Percentiles rank a stretch among this genome's conserved stretches.
phyloP scores from a whole-genome alignment of 768 basidiomycete species.

The Trametes coccinea region DNA sequence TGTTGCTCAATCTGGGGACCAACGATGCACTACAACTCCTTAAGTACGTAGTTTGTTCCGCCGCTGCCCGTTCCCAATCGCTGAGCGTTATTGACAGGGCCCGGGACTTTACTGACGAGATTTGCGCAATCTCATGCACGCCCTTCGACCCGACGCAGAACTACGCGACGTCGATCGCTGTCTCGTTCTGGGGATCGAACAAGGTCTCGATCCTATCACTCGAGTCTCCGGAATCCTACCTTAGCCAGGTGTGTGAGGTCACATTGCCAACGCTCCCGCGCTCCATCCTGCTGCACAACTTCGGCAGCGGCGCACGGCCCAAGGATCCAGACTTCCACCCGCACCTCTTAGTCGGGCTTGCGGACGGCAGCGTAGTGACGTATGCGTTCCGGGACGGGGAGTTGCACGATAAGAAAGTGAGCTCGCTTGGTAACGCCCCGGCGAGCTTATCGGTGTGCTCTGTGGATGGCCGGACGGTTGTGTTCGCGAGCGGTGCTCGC shows the following conservation, averaged over 20 bases:
- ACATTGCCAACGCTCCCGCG: conserved; percentile 46
- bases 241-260: conserved; percentile 37
- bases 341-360: conserved; percentile 72
- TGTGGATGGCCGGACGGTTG: conserved; percentile 52
- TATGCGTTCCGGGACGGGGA: conserved; percentile 41
- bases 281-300: conserved; percentile 56
- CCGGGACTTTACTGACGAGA: conserved; percentile 42
- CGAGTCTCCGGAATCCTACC: conserved; percentile 26
- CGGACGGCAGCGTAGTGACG: conserved; percentile 69
- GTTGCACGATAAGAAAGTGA: conserved; percentile 53
- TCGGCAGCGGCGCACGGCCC: conserved; percentile 43
- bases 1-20: conserved; percentile 50
- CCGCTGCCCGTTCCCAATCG: neutral
- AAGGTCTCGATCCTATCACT: conserved; percentile 55
- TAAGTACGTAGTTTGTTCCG: conserved; percentile 30
- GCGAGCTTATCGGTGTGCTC: conserved; percentile 57
- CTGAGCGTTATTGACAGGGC: conserved; percentile 6
- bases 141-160: conserved; percentile 50
- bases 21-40: conserved; percentile 37
- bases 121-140: conserved; percentile 69
- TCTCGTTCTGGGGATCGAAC: conserved; percentile 79
- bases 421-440: conserved; percentile 67
- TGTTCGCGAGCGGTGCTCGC: conserved; percentile 73
- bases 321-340: conserved; percentile 43
- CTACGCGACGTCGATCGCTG: conserved; percentile 52